Evolutionary conservation across 768 basidiomycete genomes (phyloP).

Genomic region (Udeniomyces megalosporus): DNA sequence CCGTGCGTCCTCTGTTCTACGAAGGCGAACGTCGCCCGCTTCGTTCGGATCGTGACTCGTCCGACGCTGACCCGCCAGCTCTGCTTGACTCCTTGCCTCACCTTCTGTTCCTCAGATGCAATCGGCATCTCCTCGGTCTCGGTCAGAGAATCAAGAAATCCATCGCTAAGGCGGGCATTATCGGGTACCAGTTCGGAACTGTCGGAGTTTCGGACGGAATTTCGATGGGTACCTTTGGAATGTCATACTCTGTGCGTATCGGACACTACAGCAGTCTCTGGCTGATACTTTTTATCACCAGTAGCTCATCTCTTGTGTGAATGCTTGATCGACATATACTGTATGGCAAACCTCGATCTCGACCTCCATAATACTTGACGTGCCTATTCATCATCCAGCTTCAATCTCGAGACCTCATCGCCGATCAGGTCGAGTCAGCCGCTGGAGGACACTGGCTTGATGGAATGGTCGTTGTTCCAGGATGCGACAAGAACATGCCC

Average conservation of each 20-base stretch:
- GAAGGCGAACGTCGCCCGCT: no score
- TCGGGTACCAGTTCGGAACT: constrained; percentile 94
- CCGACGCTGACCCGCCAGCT: constrained; percentile 18
- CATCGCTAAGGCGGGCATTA: constrained; percentile 47
- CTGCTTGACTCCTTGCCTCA: not conserved
- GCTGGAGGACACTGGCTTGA: constrained; percentile 96
- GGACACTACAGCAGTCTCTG: not conserved
- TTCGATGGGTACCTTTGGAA: constrained; percentile 88
- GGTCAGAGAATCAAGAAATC: constrained; percentile 79
- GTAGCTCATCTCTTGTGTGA: no score
- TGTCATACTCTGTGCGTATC: constrained; percentile 42
- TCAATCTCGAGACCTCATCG: constrained; percentile 92
- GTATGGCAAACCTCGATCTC: no score
- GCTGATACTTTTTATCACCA: no score
- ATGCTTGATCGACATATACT: no score
- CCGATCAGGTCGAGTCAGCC: constrained; percentile 89
- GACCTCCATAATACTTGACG: no score
- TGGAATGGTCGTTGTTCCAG: constrained; percentile 91
- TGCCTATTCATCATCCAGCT: constrained; percentile 41
- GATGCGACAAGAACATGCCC: constrained; percentile 99
- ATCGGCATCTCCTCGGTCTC: constrained; percentile 75
- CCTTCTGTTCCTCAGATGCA: constrained; percentile 51
- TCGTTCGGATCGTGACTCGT: no score
- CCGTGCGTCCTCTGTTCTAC: no score
- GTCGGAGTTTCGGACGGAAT: constrained; percentile 97